phyloP scores from a whole-genome alignment of 768 basidiomycete genomes.

The Arthromyces matolae region DNA sequence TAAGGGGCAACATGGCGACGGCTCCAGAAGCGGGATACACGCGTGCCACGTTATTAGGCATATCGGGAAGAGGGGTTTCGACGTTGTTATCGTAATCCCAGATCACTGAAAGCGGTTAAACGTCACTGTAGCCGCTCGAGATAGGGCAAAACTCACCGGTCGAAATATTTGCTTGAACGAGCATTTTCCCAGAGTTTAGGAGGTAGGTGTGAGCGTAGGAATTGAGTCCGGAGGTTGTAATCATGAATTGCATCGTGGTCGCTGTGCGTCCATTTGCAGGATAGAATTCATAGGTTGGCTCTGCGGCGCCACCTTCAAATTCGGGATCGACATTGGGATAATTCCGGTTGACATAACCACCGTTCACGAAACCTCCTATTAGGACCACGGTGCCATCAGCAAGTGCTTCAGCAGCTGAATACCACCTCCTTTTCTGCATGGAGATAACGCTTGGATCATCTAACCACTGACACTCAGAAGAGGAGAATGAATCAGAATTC shows the following conservation, averaged over 20 bases:
- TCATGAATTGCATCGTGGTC: constrained; percentile 64
- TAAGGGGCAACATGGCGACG: constrained; percentile 84
- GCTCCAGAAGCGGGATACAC: constrained; percentile 91
- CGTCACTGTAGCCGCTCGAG: background rate
- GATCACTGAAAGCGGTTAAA: constrained; percentile 23
- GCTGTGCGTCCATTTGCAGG: constrained; percentile 51
- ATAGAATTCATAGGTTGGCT: constrained; percentile 82
- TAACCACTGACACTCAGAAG: constrained; percentile 63
- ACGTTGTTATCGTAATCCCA: constrained; percentile 54
- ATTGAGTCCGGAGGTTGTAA: constrained; percentile 74
- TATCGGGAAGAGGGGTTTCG: constrained; percentile 63
- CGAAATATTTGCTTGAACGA: constrained; percentile 79
- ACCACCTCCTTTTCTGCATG: constrained; percentile 73
- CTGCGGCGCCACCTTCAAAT: constrained; percentile 63
- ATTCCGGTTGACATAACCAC: constrained; percentile 77
- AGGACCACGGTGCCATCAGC: constrained; percentile 75
- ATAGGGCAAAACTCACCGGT: constrained; percentile 47
- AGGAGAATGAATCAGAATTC: constrained; percentile 40
- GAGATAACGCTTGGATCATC: constrained; percentile 58
- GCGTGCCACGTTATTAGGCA: constrained; percentile 71
- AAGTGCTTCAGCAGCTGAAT: constrained; percentile 68
- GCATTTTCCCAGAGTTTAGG: constrained; percentile 71
- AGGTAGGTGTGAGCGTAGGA: constrained; percentile 72
- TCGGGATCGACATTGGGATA: constrained; percentile 63
- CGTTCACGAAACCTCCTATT: constrained; percentile 76